Percentiles rank a stretch among this genome's conserved stretches.
Conservation (phyloP, 805 yeast genomes). For the Sungouiozyma ichnusensis region DNA sequence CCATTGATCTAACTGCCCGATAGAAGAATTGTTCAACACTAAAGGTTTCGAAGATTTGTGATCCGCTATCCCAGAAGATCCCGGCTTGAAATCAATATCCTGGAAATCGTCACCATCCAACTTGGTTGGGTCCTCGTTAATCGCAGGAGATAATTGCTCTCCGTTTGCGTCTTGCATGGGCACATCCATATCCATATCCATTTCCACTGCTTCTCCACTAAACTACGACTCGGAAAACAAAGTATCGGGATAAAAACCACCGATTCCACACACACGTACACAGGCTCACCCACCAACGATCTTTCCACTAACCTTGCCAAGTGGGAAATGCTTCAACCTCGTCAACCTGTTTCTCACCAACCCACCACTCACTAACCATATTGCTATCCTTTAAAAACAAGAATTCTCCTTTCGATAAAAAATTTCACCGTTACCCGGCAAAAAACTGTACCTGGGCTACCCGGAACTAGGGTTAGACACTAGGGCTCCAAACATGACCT, state of each 20-base stretch:
- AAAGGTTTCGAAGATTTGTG: slow-evolving; percentile 31
- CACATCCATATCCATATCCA: slow-evolving; percentile 73
- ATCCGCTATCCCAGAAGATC: slow-evolving; percentile 31
- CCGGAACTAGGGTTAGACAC: too few relatives aligned
- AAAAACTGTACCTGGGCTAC: neutral
- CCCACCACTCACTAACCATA: too few relatives aligned
- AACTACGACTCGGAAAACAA: too few relatives aligned
- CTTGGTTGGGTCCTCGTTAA: slow-evolving; percentile 20
- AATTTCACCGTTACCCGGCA: neutral
- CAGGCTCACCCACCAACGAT: too few relatives aligned
- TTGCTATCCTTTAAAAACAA: neutral
- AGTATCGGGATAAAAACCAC: too few relatives aligned
- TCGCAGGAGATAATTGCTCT: slow-evolving; percentile 28
- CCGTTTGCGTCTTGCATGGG: slow-evolving; percentile 71
- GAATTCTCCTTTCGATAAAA: neutral
- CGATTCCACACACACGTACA: too few relatives aligned
- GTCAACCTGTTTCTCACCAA: too few relatives aligned
- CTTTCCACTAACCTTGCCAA: too few relatives aligned
- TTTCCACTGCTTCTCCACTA: slow-evolving; percentile 17
- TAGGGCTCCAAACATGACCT: neutral
- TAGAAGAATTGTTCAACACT: slow-evolving; percentile 34
- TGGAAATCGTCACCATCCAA: slow-evolving; percentile 18
- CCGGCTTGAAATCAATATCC: slow-evolving; percentile 22
- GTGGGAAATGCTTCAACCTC: too few relatives aligned
- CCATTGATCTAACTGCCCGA: slow-evolving; percentile 78